phyloP scores from a whole-genome alignment of 805 yeast genomes.

The Lachancea cidri region DNA sequence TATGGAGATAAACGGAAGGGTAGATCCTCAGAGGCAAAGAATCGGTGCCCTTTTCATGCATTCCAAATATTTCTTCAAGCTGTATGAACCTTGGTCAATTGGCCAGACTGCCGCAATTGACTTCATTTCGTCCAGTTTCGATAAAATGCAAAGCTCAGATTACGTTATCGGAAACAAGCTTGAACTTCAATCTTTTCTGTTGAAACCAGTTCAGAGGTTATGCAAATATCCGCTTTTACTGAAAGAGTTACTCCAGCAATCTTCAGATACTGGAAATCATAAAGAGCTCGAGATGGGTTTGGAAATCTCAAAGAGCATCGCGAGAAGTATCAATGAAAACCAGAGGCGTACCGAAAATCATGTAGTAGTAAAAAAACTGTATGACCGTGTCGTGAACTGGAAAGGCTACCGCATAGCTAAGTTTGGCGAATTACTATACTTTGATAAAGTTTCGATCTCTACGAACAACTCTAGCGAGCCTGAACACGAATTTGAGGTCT shows the following conservation, averaged over 20 bases:
- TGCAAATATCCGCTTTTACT: constrained; percentile 88
- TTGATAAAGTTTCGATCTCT: constrained; percentile 55
- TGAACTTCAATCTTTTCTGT: constrained; percentile 81
- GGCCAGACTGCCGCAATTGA: constrained; percentile 87
- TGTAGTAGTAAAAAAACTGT: constrained; percentile 60
- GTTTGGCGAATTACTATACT: constrained; percentile 80
- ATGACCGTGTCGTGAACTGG: constrained; percentile 83
- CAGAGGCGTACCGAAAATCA: constrained; percentile 88
- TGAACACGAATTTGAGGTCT: constrained; percentile 86
- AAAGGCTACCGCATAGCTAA: constrained; percentile 74
- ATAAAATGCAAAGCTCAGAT: constrained; percentile 49
- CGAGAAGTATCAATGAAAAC: constrained; percentile 84
- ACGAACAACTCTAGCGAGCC: constrained; percentile 46
- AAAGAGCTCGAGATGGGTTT: constrained; percentile 68
- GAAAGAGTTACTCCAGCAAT: constrained; percentile 63
- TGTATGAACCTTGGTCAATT: constrained; percentile 92
- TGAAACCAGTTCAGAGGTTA: constrained; percentile 94
- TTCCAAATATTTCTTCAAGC: constrained; percentile 77
- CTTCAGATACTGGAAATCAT: constrained; percentile 48
- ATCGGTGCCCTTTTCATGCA: constrained; percentile 86
- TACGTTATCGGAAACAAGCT: constrained; percentile 77
- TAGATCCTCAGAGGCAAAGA: constrained; percentile 70
- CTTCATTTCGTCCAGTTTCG: constrained; percentile 46
- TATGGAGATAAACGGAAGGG: constrained; percentile 77
- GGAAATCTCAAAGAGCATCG: constrained; percentile 75